Conservation (phyloP, 2,329 filamentous ascomycete genomes). For the Trichoderma koningii region DNA sequence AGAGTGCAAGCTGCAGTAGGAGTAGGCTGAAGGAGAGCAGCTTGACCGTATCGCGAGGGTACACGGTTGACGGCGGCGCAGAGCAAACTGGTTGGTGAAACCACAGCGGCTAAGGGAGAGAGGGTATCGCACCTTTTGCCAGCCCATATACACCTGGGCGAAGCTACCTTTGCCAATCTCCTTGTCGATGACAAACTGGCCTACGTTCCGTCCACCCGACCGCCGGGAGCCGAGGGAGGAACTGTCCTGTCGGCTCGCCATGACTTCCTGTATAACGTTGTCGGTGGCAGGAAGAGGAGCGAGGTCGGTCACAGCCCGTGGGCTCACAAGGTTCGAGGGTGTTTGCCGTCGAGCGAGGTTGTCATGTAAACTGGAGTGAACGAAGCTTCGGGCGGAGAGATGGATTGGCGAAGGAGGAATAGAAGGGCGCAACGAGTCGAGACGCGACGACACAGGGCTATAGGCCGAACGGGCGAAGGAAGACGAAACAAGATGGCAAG, state of each 20-base stretch:
- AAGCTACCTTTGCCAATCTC: constrained; percentile 98
- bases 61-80: background rate
- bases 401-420: background rate
- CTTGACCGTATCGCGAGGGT: background rate
- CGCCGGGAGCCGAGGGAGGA: constrained; percentile 42
- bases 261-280: constrained; percentile 41
- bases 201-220: constrained; percentile 51
- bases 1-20: background rate
- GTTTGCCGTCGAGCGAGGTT: constrained; percentile 39
- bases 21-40: background rate
- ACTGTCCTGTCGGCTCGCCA: constrained; percentile 45
- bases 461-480: constrained; percentile 30
- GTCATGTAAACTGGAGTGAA: constrained; percentile 45
- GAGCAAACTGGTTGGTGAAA: constrained; percentile 11
- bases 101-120: background rate
- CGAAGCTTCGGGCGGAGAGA: constrained; percentile 14
- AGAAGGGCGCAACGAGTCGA: constrained; percentile 9
- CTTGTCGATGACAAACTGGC: constrained; percentile 78
- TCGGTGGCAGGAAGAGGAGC: constrained; percentile 39
- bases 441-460: constrained; percentile 20
- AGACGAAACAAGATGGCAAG: constrained; percentile 29
- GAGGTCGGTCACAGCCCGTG: constrained; percentile 39
- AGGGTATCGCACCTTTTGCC: constrained; percentile 65
- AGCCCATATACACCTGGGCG: constrained; percentile 88
- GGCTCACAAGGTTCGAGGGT: constrained; percentile 44